Evolutionary conservation across 2,329 filamentous ascomycete genomes (phyloP), one percentile per base, ranked within the genome.

Genomic region (Neonectria neomacrospora): DNA sequence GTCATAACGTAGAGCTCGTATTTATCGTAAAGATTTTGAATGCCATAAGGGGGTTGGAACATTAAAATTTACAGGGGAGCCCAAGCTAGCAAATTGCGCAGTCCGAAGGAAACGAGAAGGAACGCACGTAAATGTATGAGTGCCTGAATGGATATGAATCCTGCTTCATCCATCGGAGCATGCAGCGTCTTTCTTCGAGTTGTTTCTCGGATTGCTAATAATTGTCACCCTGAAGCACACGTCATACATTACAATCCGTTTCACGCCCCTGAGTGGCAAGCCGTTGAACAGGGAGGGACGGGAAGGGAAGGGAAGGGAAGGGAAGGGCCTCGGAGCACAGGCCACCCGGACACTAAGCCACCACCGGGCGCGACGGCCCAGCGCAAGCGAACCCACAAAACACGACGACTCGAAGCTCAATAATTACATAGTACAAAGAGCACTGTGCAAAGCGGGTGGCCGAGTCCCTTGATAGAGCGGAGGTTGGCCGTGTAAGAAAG

Each of bases 301-400:
- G 54, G 48, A 48, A 6, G 23, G 23, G 6, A 26, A 54, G 60
- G 56, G 54, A 57, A 48, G 23, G 23, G 23, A 26, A 26, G 57
- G 60, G 56, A 55, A 57, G 32, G 42, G 30, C 22, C 34, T 22
- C 16, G 44, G 55, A 41, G 68, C 69, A 71, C 69, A 55, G 69
- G 56, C 67, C 69, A 71, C 12, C 14, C 3, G 28, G 28, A 2
- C 28, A 30, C 28, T 30, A 30, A 30, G 28, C 28, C 14, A 16
- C 34, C 34, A 41, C 48, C 30, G 23, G 64, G 64, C 68, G 62
- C 41, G 62, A 63, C 67, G 65, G 61, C 53, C 23, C 30, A 37
- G 16, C 32, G 39, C 44, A 71, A 71, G 69, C 65, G 67, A 71
- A 64, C 50, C 67, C 68, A 71, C 67, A 70, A 70, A 42, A 65